phyloP scores from a whole-genome alignment of 768 basidiomycete genomes.

The Terana coerulea region DNA sequence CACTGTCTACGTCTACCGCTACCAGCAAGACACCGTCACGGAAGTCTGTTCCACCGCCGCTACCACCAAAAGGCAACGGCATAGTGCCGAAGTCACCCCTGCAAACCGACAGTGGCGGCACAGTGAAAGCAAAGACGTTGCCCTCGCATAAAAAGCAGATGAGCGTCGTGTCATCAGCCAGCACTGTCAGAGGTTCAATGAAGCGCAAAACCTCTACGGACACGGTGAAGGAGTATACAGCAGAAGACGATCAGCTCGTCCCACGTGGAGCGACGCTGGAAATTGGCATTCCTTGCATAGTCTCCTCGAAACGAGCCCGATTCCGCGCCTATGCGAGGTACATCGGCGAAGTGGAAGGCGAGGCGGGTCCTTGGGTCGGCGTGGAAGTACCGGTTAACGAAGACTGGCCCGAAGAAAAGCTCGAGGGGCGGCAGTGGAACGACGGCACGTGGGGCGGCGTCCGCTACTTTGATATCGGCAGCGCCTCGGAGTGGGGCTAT shows the following conservation, averaged over 20 bases:
- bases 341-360: conserved; percentile 82
- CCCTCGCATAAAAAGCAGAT: conserved; percentile 20
- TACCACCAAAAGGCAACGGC: conserved; percentile 12
- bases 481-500: conserved; percentile 62
- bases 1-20: conserved; percentile 18
- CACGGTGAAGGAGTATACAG: conserved; percentile 22
- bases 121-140: not conserved
- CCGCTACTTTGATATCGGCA: conserved; percentile 78
- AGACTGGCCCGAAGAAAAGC: conserved; percentile 45
- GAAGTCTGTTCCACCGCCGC: conserved; percentile 16
- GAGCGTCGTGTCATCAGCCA: conserved; percentile 24
- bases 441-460: conserved; percentile 82
- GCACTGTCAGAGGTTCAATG: conserved; percentile 26
- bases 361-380: conserved; percentile 84
- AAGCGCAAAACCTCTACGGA: conserved; percentile 37
- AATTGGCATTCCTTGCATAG: conserved; percentile 88
- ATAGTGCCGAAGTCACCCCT: conserved; percentile 9
- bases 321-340: conserved; percentile 87
- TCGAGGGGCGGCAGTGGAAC: conserved; percentile 75
- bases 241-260: conserved; percentile 4
- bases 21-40: conserved; percentile 15
- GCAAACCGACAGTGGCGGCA: not conserved
- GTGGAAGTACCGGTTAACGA: conserved; percentile 79
- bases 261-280: conserved; percentile 72
- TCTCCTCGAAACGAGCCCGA: conserved; percentile 75